Evolutionary conservation across 352 stramenopile genomes (phyloP).

Genomic region (Phytopythium delawarense): DNA sequence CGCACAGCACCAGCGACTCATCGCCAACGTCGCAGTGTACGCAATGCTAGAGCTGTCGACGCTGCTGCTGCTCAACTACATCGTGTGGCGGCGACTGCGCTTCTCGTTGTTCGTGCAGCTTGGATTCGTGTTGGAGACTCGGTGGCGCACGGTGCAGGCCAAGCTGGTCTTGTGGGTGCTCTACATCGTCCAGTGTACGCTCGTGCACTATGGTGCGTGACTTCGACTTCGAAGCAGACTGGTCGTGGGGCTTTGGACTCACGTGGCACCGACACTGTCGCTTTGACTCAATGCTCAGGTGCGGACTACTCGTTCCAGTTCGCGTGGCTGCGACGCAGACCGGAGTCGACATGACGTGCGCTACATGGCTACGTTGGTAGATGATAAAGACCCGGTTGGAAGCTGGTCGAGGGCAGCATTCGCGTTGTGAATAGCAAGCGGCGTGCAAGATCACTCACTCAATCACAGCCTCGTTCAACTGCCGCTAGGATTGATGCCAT

Average conservation of each 20-base stretch:
- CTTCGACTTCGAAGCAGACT: no score
- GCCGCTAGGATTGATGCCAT: no score
- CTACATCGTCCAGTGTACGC: conserved; percentile 23
- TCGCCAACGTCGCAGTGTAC: conserved; percentile 32
- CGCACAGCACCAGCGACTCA: conserved; percentile 7
- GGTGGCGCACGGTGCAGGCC: conserved; percentile 23
- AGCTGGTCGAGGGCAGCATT: no score
- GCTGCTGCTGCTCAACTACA: conserved; percentile 20
- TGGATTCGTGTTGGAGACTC: conserved; percentile 33
- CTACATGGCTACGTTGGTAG: no score
- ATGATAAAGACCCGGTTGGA: no score
- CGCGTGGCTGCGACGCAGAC: background rate
- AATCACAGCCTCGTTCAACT: no score
- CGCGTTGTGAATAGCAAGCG: no score
- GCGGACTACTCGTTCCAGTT: conserved; percentile 6
- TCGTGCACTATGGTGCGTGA: conserved; percentile 28
- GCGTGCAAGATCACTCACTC: no score
- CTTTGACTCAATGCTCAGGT: background rate
- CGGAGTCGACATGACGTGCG: background rate
- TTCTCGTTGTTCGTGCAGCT: conserved; percentile 28
- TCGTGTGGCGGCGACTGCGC: conserved; percentile 19
- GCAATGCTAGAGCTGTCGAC: conserved; percentile 30
- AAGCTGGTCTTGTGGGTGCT: conserved; percentile 41
- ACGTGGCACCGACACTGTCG: no score
- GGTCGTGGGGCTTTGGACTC: no score